These are phyloP conservation scores for Phytophthora rubi DNA, from an alignment of 352 stramenopile genomes.

Conservation along the genomic window DNA sequence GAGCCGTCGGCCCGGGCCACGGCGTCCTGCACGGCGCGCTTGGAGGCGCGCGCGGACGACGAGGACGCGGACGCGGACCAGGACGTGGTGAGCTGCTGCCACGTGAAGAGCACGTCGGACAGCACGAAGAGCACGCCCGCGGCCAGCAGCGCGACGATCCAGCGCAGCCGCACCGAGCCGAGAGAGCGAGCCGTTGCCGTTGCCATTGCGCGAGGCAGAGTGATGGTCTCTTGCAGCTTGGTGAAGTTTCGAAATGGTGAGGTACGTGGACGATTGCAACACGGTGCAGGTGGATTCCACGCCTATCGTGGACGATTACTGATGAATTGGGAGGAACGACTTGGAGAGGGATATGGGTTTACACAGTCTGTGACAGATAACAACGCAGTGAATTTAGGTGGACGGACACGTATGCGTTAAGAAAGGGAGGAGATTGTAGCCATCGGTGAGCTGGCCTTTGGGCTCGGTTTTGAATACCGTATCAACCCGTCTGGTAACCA, in stretches of 20 bases:
- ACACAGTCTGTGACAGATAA: background rate
- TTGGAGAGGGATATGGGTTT: no score
- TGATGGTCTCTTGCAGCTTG: conserved; percentile 15
- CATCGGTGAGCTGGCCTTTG: background rate
- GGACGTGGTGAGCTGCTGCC: conserved; percentile 31
- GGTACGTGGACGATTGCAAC: no score
- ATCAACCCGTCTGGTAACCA: background rate
- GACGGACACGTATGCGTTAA: background rate
- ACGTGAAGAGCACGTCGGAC: conserved; percentile 42
- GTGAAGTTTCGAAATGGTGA: background rate
- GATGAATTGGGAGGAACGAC: no score
- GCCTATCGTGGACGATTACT: no score
- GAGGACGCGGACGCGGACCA: conserved; percentile 6
- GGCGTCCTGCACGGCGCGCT: conserved; percentile 31
- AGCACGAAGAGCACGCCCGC: conserved; percentile 40
- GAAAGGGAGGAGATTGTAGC: background rate
- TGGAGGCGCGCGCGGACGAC: conserved; percentile 14
- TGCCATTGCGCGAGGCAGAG: conserved; percentile 4
- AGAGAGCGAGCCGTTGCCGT: conserved; percentile 24
- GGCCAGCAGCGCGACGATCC: conserved; percentile 34
- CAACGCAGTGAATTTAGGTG: background rate
- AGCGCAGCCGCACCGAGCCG: conserved; percentile 31
- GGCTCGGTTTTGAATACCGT: background rate
- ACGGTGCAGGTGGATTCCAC: no score
- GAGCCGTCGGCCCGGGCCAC: conserved; percentile 30